Percentiles rank a stretch among this genome's conserved stretches.
phyloP scores from a whole-genome alignment of 2,329 filamentous ascomycete species.

The Plectosphaerella cucumerina region DNA sequence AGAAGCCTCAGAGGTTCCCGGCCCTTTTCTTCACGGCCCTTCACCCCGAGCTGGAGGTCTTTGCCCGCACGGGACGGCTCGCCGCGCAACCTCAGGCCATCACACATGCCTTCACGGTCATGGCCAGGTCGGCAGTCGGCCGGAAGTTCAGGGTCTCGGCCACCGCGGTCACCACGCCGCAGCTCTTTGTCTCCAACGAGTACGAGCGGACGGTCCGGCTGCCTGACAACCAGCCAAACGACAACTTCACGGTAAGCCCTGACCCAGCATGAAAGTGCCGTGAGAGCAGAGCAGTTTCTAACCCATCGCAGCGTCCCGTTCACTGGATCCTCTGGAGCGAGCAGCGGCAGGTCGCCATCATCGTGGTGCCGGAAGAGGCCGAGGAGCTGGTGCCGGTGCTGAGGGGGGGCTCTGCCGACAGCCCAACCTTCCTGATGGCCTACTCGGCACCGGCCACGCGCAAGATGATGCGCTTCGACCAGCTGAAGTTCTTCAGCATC shows the following conservation, averaged over 20 bases:
- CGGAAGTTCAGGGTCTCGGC: constrained; percentile 23
- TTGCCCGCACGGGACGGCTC: constrained; percentile 40
- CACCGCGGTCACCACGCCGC: constrained; percentile 8
- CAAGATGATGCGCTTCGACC: constrained; percentile 56
- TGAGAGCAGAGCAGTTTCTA: not conserved
- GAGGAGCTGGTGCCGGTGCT: constrained; percentile 48
- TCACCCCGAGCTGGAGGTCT: constrained; percentile 38
- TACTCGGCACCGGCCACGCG: constrained; percentile 59
- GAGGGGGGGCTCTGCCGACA: constrained; percentile 7
- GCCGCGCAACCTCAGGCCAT: constrained; percentile 29
- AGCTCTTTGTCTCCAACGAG: constrained; percentile 36
- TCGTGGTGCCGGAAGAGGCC: constrained; percentile 61
- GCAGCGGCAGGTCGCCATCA: constrained; percentile 40
- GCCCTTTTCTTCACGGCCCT: constrained; percentile 40
- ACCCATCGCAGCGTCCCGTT: constrained; percentile 35
- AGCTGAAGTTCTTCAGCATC: constrained; percentile 45
- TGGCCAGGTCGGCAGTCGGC: constrained; percentile 30
- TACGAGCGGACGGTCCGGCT: constrained; percentile 41
- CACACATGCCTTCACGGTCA: constrained; percentile 33
- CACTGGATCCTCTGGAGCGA: constrained; percentile 59
- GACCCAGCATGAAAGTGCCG: not conserved
- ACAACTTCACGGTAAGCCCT: constrained; percentile 27
- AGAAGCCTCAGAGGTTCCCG: constrained; percentile 36
- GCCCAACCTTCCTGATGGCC: constrained; percentile 39
- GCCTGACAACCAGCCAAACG: constrained; percentile 17